Percentiles rank a stretch among this genome's conserved stretches.
phyloP scores from a whole-genome alignment of 225 moss, liverwort and hornwort genomes.

The Marchantia polymorpha region DNA sequence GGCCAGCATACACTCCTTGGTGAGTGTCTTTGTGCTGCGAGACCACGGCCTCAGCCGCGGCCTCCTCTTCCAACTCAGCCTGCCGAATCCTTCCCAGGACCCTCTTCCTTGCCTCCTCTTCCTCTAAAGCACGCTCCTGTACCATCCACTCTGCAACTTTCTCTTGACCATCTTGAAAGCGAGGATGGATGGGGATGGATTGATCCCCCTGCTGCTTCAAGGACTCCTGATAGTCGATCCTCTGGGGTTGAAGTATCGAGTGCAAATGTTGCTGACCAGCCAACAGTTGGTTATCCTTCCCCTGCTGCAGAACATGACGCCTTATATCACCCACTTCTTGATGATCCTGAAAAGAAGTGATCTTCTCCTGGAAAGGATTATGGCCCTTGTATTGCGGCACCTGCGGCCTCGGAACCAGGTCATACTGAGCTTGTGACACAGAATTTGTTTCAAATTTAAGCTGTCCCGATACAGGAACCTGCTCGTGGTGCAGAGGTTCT shows the following conservation, averaged over 20 bases:
- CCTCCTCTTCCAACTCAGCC: conserved; percentile 45
- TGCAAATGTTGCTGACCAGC: conserved; percentile 47
- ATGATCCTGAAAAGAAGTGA: conserved; percentile 38
- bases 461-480: conserved; percentile 29
- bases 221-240: conserved; percentile 53
- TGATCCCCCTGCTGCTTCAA: conserved; percentile 44
- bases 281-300: conserved; percentile 40
- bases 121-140: conserved; percentile 47
- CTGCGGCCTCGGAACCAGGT: conserved; percentile 49
- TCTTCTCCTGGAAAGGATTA: conserved; percentile 80
- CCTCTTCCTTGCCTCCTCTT: conserved; percentile 50
- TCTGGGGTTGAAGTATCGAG: conserved; percentile 43
- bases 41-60: conserved; percentile 30
- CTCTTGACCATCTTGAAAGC: conserved; percentile 45
- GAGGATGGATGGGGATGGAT: conserved; percentile 39
- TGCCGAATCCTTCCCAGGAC: conserved; percentile 44
- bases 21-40: conserved; percentile 46
- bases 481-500: conserved; percentile 57
- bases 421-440: conserved; percentile 47
- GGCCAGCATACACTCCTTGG: conserved; percentile 42
- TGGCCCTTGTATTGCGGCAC: conserved; percentile 62
- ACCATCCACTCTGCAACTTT: conserved; percentile 53
- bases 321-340: conserved; percentile 51
- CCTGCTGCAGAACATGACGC: conserved; percentile 33
- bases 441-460: conserved; percentile 56